Conservation (phyloP, 1,284 basidiomycete species). For the Cystobasidium pallidum region DNA sequence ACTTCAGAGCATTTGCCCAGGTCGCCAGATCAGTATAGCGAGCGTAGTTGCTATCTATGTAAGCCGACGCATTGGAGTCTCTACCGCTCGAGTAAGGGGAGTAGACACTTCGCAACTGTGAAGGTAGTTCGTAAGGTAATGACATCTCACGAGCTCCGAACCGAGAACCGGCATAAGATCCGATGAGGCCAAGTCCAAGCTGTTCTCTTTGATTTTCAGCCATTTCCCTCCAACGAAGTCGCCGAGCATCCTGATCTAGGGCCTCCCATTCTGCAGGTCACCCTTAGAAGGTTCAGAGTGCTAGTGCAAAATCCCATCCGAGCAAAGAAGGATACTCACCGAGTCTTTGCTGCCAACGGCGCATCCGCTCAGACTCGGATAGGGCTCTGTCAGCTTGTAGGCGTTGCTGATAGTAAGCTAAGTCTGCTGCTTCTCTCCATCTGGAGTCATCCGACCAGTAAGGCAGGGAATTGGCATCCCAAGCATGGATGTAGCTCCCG, state of each 20-base stretch:
- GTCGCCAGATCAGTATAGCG: slow-evolving; percentile 35
- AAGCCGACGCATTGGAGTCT: not conserved
- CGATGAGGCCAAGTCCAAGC: slow-evolving; percentile 36
- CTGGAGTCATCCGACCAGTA: slow-evolving; percentile 33
- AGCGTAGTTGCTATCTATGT: slow-evolving; percentile 34
- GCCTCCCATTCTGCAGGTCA: slow-evolving; percentile 42
- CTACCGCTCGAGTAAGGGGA: slow-evolving; percentile 25
- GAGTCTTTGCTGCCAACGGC: slow-evolving; percentile 36
- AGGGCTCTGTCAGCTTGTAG: slow-evolving; percentile 20
- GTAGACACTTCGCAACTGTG: slow-evolving; percentile 18
- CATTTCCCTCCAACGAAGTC: slow-evolving; percentile 34
- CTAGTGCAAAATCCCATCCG: not conserved
- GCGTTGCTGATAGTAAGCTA: slow-evolving; percentile 40
- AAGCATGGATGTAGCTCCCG: not conserved
- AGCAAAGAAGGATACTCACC: not conserved
- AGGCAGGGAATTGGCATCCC: slow-evolving; percentile 10
- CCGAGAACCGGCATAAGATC: slow-evolving; percentile 14
- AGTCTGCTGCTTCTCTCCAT: slow-evolving; percentile 40
- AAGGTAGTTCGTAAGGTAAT: slow-evolving; percentile 36
- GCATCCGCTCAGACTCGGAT: slow-evolving; percentile 36
- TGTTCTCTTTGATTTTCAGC: slow-evolving; percentile 31
- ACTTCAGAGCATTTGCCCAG: slow-evolving; percentile 38
- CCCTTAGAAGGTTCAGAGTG: not conserved
- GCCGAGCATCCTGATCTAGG: slow-evolving; percentile 25
- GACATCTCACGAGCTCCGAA: slow-evolving; percentile 16